Evolutionary conservation across 192 early-diverging fungal genomes (phyloP).

Genomic region (Chytriomyces sp.): DNA sequence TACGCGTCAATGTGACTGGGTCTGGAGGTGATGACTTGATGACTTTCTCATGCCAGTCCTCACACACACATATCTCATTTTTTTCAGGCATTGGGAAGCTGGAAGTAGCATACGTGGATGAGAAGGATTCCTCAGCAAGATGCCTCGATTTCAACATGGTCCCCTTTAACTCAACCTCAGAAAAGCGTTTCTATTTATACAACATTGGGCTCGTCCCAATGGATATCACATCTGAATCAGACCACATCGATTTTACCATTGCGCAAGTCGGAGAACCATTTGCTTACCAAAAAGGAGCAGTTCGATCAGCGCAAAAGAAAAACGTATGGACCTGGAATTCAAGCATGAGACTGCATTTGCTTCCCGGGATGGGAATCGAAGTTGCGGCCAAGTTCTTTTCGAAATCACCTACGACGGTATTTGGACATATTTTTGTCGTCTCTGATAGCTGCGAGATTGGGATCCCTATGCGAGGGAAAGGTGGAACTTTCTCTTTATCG

Average conservation of each 20-base stretch:
- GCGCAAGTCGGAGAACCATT: conserved; percentile 55
- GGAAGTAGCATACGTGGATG: conserved; percentile 57
- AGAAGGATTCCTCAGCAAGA: conserved; percentile 47
- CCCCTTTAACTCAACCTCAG: conserved; percentile 60
- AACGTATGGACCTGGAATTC: conserved; percentile 55
- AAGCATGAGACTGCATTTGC: conserved; percentile 34
- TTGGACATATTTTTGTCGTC: conserved; percentile 50
- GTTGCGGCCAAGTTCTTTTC: conserved; percentile 56
- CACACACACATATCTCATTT: neutral
- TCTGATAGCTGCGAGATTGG: conserved; percentile 55
- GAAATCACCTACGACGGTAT: conserved; percentile 44
- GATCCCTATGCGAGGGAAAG: conserved; percentile 59
- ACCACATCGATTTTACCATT: conserved; percentile 59
- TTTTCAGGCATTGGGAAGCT: conserved; percentile 58
- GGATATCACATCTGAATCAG: conserved; percentile 43
- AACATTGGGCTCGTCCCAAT: conserved; percentile 66
- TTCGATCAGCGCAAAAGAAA: conserved; percentile 41
- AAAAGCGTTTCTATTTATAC: conserved; percentile 62
- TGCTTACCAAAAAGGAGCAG: conserved; percentile 35
- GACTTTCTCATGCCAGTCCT: neutral
- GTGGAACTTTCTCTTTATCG: conserved; percentile 59
- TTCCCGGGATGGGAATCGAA: conserved; percentile 53
- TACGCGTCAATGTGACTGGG: conserved; percentile 49
- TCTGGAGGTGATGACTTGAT: conserved; percentile 38
- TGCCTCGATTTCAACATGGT: conserved; percentile 70